These are phyloP conservation scores for Penicillium sp. DNA, from an alignment of 2,329 filamentous ascomycete genomes.

Conservation along the genomic window DNA sequence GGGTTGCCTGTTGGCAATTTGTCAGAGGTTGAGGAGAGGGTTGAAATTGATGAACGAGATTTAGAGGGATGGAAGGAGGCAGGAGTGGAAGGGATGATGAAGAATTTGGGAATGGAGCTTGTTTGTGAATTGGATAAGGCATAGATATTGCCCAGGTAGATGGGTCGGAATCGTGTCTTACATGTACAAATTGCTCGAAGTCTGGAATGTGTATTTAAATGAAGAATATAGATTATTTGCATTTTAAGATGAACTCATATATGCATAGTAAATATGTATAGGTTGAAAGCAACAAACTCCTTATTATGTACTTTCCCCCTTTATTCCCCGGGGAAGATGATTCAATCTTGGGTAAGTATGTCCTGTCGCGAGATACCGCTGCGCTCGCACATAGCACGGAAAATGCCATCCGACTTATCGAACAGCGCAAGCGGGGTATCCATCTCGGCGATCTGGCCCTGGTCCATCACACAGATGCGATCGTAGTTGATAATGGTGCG, in stretches of 20 bases:
- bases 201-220: background rate
- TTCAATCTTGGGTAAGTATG: constrained; percentile 23
- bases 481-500: constrained; percentile 94
- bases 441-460: constrained; percentile 82
- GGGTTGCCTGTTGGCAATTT: constrained; percentile 20
- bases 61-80: constrained; percentile 22
- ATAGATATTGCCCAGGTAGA: background rate
- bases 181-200: too few relatives aligned
- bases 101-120: constrained; percentile 27
- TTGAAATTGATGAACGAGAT: constrained; percentile 22
- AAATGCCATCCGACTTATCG: constrained; percentile 69
- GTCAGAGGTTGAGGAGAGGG: constrained; percentile 25
- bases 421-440: constrained; percentile 75
- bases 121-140: constrained; percentile 25
- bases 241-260: background rate
- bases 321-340: background rate
- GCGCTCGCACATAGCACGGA: constrained; percentile 84
- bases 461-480: constrained; percentile 94
- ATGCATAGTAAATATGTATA: background rate
- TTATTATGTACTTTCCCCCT: background rate
- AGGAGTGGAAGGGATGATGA: constrained; percentile 24
- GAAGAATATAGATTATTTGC: background rate
- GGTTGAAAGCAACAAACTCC: background rate
- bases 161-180: background rate
- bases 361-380: constrained; percentile 67